Conservation (phyloP, 2,329 filamentous ascomycete genomes). For the Verticillium albo-atrum region DNA sequence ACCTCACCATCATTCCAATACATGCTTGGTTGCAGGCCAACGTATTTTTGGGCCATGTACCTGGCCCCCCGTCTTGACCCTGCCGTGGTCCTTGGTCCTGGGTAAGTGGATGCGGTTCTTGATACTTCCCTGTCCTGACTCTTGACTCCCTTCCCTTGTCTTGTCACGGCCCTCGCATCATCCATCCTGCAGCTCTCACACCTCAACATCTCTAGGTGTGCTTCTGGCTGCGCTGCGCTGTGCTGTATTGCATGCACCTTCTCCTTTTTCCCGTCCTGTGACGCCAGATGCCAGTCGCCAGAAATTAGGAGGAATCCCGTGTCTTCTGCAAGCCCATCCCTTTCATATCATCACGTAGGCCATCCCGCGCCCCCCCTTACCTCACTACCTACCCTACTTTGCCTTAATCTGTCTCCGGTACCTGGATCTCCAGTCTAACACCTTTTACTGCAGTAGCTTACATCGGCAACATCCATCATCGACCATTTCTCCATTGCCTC, state of each 20-base stretch:
- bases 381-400: background rate
- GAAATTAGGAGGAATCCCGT: background rate
- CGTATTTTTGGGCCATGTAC: background rate
- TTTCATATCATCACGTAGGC: background rate
- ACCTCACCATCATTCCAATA: background rate
- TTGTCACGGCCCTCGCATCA: background rate
- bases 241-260: background rate
- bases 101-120: background rate
- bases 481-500: background rate
- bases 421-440: background rate
- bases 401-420: background rate
- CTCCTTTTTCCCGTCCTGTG: background rate
- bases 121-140: background rate
- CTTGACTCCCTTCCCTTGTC: background rate
- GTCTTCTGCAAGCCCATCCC: background rate
- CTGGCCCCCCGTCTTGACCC: background rate
- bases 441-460: background rate
- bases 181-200: background rate
- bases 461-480: background rate
- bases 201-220: background rate
- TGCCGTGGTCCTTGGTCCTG: background rate
- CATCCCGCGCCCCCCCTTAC: background rate
- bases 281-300: too few relatives aligned
- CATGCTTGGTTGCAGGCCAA: too few relatives aligned
- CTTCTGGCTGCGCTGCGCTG: background rate